These are phyloP conservation scores for Leishmania braziliensis DNA, from an alignment of 208 protist genomes.

Conservation along the genomic window DNA sequence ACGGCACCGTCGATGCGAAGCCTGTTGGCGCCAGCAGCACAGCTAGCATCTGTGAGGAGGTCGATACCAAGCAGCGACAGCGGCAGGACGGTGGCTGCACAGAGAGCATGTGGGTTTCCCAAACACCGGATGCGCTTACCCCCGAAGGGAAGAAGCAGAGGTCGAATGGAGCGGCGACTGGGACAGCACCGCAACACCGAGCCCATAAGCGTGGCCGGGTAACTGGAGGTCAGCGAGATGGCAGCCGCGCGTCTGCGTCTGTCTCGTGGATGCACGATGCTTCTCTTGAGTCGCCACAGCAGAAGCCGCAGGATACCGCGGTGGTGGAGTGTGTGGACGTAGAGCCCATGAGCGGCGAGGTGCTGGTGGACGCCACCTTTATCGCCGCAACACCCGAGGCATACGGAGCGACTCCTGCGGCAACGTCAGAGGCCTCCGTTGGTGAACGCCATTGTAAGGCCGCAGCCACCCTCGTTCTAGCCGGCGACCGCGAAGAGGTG, in stretches of 20 bases:
- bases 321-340: not conserved
- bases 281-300: constrained; percentile 2
- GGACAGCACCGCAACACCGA: not conserved
- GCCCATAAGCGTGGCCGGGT: not conserved
- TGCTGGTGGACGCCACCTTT: constrained; percentile 11
- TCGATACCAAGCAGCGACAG: not conserved
- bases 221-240: not conserved
- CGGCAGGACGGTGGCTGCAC: not conserved
- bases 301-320: not conserved
- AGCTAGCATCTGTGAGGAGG: not conserved
- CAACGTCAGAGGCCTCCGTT: not conserved
- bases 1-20: not conserved
- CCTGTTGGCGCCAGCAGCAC: not conserved
- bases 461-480: not conserved
- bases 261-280: constrained; percentile 3
- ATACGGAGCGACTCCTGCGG: not conserved
- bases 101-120: not conserved
- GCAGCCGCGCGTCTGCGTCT: not conserved
- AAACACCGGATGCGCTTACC: not conserved
- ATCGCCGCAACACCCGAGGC: constrained; percentile 2
- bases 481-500: not conserved
- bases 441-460: not conserved
- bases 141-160: not conserved
- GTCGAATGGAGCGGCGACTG: not conserved
- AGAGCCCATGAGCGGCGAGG: not conserved